Percentiles rank a stretch among this genome's conserved stretches.
Conservation (phyloP, 768 basidiomycete species). For the Lactarius hengduanensis region DNA sequence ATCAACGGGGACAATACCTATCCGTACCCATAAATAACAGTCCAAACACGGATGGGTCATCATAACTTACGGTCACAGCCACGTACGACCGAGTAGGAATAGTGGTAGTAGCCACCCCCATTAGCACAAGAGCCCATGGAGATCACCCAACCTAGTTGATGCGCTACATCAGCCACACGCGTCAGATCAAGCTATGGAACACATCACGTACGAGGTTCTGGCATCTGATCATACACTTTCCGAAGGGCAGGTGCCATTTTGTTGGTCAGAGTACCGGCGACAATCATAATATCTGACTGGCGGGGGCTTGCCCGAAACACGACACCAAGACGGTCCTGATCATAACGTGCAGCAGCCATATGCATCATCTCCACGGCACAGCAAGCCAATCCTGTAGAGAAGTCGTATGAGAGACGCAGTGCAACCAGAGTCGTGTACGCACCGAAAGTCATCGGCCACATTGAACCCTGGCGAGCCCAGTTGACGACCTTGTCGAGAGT, state of each 20-base stretch:
- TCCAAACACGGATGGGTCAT: slow-evolving; percentile 14
- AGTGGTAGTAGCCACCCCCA: slow-evolving; percentile 96
- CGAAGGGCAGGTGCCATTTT: slow-evolving; percentile 99
- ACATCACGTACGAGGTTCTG: slow-evolving; percentile 75
- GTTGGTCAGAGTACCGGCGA: slow-evolving; percentile 97
- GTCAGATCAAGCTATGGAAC: neutral
- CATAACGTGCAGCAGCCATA: slow-evolving; percentile 98
- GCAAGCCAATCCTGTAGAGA: slow-evolving; percentile 84
- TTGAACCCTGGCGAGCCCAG: slow-evolving; percentile 96
- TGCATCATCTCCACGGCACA: slow-evolving; percentile 99
- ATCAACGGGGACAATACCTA: slow-evolving; percentile 96
- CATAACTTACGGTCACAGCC: slow-evolving; percentile 87
- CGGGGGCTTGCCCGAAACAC: slow-evolving; percentile 99
- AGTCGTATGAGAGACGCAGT: neutral
- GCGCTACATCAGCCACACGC: slow-evolving; percentile 6
- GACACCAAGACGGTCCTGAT: slow-evolving; percentile 95
- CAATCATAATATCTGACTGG: slow-evolving; percentile 98
- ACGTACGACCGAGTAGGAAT: slow-evolving; percentile 97
- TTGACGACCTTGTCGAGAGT: slow-evolving; percentile 96
- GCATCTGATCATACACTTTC: slow-evolving; percentile 99
- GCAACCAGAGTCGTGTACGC: slow-evolving; percentile 24
- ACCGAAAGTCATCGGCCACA: slow-evolving; percentile 99
- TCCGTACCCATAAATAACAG: neutral
- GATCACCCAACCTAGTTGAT: slow-evolving; percentile 86
- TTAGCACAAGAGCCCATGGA: slow-evolving; percentile 99